A percentile compares a stretch with the other conserved stretches of the same genome.
These are phyloP conservation scores for Platanthera guangdongensis DNA, from an alignment of 106 monocot species.

Conservation along the genomic window DNA sequence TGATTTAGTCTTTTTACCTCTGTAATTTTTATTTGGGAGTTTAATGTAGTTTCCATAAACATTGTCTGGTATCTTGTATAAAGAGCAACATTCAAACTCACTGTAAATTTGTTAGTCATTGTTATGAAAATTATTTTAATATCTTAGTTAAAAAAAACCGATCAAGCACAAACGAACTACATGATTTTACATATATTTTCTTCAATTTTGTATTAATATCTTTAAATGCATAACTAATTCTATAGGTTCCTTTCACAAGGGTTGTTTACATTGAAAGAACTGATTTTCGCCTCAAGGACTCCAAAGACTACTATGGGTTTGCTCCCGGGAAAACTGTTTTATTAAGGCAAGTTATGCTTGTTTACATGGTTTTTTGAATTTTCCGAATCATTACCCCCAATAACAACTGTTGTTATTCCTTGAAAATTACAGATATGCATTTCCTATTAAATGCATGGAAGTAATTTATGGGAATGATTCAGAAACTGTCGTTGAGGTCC, in stretches of 20 bases:
- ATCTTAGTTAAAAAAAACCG: not conserved
- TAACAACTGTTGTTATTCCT: not conserved
- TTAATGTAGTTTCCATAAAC: too few relatives aligned
- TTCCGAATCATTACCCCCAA: not conserved
- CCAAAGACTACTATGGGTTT: conserved; percentile 94
- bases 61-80: too few relatives aligned
- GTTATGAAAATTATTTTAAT: too few relatives aligned
- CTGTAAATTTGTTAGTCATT: too few relatives aligned
- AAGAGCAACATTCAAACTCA: too few relatives aligned
- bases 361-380: not conserved
- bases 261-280: conserved; percentile 73
- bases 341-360: conserved; percentile 43
- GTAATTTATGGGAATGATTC: conserved; percentile 63
- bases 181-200: not conserved
- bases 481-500: conserved; percentile 54
- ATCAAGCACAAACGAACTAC: not conserved
- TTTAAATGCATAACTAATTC: not conserved
- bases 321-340: conserved; percentile 93
- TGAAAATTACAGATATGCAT: conserved; percentile 63
- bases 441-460: conserved; percentile 87
- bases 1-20: too few relatives aligned
- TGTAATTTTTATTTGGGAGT: too few relatives aligned
- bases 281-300: conserved; percentile 89
- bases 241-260: conserved; percentile 89
- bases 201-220: not conserved